Conservation (phyloP, 352 stramenopile genomes). For the Pythium oligandrum region DNA sequence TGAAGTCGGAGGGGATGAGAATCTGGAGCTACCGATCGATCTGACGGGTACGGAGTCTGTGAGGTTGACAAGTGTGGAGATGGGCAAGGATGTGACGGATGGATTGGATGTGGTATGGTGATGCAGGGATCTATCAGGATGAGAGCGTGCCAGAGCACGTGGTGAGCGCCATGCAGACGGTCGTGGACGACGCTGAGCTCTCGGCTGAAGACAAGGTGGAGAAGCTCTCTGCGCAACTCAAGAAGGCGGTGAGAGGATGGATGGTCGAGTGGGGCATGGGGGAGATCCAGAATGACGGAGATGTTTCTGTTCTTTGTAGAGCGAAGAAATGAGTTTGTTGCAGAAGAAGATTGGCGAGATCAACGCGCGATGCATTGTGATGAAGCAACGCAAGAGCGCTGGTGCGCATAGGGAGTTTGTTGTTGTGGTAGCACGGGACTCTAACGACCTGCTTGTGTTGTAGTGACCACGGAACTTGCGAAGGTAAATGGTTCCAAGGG, state of each 20-base stretch:
- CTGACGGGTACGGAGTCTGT: conserved; percentile 31
- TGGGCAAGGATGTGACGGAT: too few species aligned
- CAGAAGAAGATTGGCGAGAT: conserved; percentile 83
- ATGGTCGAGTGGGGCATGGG: background rate
- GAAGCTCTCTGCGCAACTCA: conserved; percentile 31
- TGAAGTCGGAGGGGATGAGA: conserved; percentile 76
- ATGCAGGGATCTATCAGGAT: conserved; percentile 59
- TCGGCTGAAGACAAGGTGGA: conserved; percentile 40
- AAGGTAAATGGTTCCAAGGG: conserved; percentile 62
- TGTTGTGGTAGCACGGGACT: background rate
- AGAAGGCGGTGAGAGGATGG: conserved; percentile 30
- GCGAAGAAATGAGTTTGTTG: conserved; percentile 50
- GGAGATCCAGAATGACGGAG: conserved; percentile 1
- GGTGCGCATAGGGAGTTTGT: conserved; percentile 19
- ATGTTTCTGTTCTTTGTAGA: conserved; percentile 15
- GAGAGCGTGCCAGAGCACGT: conserved; percentile 32
- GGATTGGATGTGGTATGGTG: too few species aligned
- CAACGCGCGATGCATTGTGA: conserved; percentile 73
- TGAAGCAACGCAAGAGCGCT: conserved; percentile 67
- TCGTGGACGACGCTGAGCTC: conserved; percentile 35
- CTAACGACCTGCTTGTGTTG: conserved; percentile 1
- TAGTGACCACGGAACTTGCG: conserved; percentile 53
- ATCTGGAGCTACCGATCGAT: conserved; percentile 69
- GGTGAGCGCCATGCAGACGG: conserved; percentile 26
- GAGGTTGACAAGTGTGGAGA: too few species aligned